Percentiles rank a stretch among this genome's conserved stretches.
phyloP scores from a whole-genome alignment of 2,329 filamentous ascomycete genomes.

The Trichoderma sp. region DNA sequence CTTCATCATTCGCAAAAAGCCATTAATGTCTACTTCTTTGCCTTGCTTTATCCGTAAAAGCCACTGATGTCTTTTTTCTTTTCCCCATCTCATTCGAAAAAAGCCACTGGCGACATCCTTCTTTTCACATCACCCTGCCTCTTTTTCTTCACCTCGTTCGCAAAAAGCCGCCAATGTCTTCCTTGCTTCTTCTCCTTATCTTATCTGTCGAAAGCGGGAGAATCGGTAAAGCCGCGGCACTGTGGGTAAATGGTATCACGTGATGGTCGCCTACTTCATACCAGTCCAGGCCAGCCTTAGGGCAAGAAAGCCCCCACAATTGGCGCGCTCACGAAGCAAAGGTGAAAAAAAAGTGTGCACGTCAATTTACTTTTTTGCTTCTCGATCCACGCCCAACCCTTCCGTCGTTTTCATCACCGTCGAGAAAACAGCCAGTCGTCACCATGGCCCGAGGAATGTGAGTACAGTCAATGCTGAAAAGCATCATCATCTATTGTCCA shows the following conservation, averaged over 20 bases:
- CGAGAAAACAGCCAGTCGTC: constrained; percentile 40
- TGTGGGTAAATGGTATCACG: not conserved
- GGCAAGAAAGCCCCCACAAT: constrained; percentile 35
- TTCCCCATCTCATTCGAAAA: too few relatives aligned
- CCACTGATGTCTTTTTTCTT: too few relatives aligned
- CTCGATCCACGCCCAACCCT: constrained; percentile 25
- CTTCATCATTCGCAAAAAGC: too few relatives aligned
- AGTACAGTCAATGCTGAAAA: constrained; percentile 32
- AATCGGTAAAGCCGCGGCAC: not conserved
- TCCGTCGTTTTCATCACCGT: constrained; percentile 36
- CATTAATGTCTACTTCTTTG: too few relatives aligned
- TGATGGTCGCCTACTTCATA: not conserved
- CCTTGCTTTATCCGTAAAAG: too few relatives aligned
- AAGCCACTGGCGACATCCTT: too few relatives aligned
- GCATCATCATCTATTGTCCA: not conserved
- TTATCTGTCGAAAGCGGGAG: not conserved
- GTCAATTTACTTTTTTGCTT: constrained; percentile 24
- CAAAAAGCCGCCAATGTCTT: too few relatives aligned
- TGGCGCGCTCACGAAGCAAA: constrained; percentile 24
- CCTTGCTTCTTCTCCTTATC: not conserved
- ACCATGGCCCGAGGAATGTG: constrained; percentile 66
- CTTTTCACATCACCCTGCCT: too few relatives aligned
- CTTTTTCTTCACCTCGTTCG: too few relatives aligned
- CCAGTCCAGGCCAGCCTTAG: constrained; percentile 26
- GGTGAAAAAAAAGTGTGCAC: constrained; percentile 31